Conservation (phyloP, 805 yeast genomes). For the Torulaspora delbrueckii region DNA sequence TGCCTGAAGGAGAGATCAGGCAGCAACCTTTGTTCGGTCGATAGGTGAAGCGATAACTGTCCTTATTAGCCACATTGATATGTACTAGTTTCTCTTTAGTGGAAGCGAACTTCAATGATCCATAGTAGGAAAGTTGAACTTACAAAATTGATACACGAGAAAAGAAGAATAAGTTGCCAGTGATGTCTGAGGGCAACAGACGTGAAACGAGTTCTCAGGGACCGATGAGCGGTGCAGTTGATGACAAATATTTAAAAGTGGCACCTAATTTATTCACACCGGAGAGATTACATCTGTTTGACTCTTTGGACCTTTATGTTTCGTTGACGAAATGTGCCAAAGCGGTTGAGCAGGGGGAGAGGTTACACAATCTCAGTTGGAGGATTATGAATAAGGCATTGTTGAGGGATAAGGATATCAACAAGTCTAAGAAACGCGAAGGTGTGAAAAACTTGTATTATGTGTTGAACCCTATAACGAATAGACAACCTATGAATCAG, state of each 20-base stretch:
- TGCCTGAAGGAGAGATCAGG: neutral
- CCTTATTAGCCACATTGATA: neutral
- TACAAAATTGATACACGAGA: neutral
- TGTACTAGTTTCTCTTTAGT: neutral
- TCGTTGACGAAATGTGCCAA: constrained; percentile 25
- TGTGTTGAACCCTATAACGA: constrained; percentile 23
- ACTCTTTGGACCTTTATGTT: constrained; percentile 30
- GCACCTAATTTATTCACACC: constrained; percentile 33
- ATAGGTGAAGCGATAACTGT: neutral
- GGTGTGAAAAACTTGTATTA: constrained; percentile 34
- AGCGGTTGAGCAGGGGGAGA: constrained; percentile 31
- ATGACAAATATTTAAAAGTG: constrained; percentile 26
- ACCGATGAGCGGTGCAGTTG: neutral
- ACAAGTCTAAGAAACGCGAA: constrained; percentile 32
- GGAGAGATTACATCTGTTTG: constrained; percentile 29
- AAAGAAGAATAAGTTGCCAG: neutral
- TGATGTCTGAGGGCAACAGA: constrained; percentile 1
- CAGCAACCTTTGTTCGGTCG: constrained; percentile 1
- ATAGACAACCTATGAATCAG: constrained; percentile 6
- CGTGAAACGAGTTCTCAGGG: constrained; percentile 1
- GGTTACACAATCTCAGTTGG: constrained; percentile 34
- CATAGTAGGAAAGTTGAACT: neutral
- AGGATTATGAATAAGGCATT: constrained; percentile 33
- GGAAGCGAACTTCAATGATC: constrained; percentile 2
- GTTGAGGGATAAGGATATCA: constrained; percentile 24